These are phyloP conservation scores for Hygrocybe coccinea DNA, from an alignment of 768 basidiomycete species.

Conservation along the genomic window DNA sequence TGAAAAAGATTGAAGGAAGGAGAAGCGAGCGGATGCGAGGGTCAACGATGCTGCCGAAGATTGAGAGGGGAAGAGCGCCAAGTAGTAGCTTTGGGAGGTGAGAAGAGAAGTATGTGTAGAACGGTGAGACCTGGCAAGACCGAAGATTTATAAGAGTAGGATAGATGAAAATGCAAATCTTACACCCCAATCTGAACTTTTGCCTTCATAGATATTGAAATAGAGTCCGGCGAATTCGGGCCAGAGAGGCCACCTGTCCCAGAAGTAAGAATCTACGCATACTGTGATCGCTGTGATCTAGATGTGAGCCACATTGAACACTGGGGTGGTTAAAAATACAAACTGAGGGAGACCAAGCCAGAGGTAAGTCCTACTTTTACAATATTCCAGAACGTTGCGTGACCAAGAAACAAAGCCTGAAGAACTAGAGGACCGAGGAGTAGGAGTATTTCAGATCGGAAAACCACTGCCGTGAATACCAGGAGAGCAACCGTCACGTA, in stretches of 20 bases:
- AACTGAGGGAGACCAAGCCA: slow-evolving; percentile 51
- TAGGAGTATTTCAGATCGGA: slow-evolving; percentile 74
- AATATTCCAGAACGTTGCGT: slow-evolving; percentile 40
- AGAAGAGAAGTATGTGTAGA: slow-evolving; percentile 56
- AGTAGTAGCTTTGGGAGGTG: slow-evolving; percentile 78
- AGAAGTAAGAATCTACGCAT: slow-evolving; percentile 79
- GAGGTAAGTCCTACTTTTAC: slow-evolving; percentile 48
- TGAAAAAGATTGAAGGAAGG: slow-evolving; percentile 47
- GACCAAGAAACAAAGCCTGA: slow-evolving; percentile 44
- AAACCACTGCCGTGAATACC: slow-evolving; percentile 60
- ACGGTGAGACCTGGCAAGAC: slow-evolving; percentile 58
- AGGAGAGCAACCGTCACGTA: slow-evolving; percentile 52
- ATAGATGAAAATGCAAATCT: slow-evolving; percentile 20
- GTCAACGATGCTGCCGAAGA: slow-evolving; percentile 49
- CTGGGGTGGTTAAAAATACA: not conserved
- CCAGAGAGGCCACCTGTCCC: slow-evolving; percentile 71
- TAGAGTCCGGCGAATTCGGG: slow-evolving; percentile 75
- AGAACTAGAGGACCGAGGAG: slow-evolving; percentile 59
- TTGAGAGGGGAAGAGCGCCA: slow-evolving; percentile 53
- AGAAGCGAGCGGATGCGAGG: slow-evolving; percentile 47
- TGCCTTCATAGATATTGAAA: slow-evolving; percentile 86
- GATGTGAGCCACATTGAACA: not conserved
- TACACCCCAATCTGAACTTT: slow-evolving; percentile 91
- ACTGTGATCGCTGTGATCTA: slow-evolving; percentile 49
- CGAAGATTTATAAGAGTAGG: slow-evolving; percentile 4